Evolutionary conservation across 2,329 filamentous ascomycete species (phyloP).

Genomic region (Pseudogymnoascus sp.): DNA sequence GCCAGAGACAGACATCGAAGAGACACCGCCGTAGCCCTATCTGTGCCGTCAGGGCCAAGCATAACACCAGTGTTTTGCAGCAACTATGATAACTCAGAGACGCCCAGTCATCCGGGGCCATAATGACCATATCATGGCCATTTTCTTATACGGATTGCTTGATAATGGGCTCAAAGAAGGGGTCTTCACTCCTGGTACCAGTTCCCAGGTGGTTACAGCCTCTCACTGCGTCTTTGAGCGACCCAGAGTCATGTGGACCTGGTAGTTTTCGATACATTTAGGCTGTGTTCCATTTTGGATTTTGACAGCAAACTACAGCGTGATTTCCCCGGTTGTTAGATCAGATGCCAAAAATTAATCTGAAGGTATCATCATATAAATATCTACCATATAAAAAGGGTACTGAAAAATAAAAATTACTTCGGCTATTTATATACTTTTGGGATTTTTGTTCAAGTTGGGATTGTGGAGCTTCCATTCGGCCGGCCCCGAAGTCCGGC

Average conservation of each 20-base stretch:
- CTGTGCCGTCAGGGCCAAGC: neutral
- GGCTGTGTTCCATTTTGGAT: neutral
- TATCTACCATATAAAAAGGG: neutral
- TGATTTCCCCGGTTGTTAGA: neutral
- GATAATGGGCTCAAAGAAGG: neutral
- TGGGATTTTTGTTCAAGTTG: neutral
- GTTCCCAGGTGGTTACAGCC: neutral
- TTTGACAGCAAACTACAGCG: neutral
- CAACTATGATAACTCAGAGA: neutral
- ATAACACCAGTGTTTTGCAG: neutral
- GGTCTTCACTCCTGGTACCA: neutral
- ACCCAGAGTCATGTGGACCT: neutral
- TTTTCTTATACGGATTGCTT: neutral
- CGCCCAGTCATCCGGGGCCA: neutral
- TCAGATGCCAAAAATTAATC: neutral
- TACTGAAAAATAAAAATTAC: neutral
- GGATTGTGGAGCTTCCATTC: neutral
- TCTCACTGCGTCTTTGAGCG: neutral
- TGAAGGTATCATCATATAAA: neutral
- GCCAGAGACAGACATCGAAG: constrained; percentile 26
- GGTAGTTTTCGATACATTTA: too few relatives aligned
- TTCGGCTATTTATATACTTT: neutral
- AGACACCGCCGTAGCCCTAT: neutral
- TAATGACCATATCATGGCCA: neutral
- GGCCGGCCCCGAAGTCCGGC: neutral